Evolutionary conservation across 345 rosid genomes (phyloP).

Genomic region (Sisymbrium altissimum): DNA sequence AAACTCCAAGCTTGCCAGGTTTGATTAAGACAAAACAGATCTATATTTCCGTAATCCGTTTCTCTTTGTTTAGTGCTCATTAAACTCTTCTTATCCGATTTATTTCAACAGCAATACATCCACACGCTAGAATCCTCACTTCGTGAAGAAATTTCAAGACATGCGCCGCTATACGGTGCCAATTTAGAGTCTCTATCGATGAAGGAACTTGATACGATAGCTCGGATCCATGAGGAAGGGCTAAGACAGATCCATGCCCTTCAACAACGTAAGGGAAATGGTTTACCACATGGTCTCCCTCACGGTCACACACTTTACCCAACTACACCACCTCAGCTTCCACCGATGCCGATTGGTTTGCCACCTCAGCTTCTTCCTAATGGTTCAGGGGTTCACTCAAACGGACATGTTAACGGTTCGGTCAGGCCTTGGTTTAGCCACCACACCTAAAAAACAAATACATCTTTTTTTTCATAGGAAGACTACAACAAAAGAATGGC

Average conservation of each 20-base stretch:
- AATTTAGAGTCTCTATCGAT: conserved; percentile 84
- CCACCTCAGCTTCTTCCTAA: conserved; percentile 67
- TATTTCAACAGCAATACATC: conserved; percentile 72
- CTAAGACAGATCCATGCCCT: conserved; percentile 77
- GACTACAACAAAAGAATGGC: conserved; percentile 28
- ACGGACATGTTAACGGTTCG: conserved; percentile 72
- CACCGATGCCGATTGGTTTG: conserved; percentile 67
- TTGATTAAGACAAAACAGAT: not conserved
- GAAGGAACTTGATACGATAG: conserved; percentile 86
- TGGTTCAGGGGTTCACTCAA: conserved; percentile 72
- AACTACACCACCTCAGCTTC: conserved; percentile 45
- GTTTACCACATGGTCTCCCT: conserved; percentile 58
- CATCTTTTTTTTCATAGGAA: conserved; percentile 26
- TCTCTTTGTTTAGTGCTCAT: not conserved
- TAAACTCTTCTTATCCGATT: conserved; percentile 2
- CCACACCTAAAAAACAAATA: conserved; percentile 25
- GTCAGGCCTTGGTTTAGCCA: conserved; percentile 91
- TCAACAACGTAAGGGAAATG: conserved; percentile 72
- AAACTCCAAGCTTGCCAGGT: conserved; percentile 93
- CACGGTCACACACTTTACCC: conserved; percentile 74
- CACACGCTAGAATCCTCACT: conserved; percentile 67
- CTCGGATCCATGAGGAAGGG: conserved; percentile 93
- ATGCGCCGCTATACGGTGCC: conserved; percentile 96
- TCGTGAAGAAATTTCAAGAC: conserved; percentile 85
- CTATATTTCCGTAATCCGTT: too few relatives aligned